These are phyloP conservation scores for Sarocladiaceae sp. DNA, from an alignment of 2,329 filamentous ascomycete genomes.

Conservation along the genomic window DNA sequence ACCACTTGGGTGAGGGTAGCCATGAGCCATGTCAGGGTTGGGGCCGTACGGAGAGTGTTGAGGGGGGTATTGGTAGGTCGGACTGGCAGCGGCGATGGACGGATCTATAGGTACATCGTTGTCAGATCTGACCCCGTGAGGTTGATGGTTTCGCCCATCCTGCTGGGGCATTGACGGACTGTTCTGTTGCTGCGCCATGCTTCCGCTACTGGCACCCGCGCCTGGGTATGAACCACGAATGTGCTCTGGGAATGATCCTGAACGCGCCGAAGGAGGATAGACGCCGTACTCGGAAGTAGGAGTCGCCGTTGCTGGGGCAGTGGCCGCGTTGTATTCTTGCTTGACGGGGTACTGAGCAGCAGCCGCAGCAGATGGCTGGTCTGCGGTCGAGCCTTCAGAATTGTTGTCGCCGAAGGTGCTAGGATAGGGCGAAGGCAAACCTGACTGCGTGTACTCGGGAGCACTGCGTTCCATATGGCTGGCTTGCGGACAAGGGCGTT, in stretches of 20 bases:
- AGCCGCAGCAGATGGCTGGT: conserved; percentile 74
- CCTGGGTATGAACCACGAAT: conserved; percentile 78
- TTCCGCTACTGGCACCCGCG: conserved; percentile 66
- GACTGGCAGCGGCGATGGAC: conserved; percentile 88
- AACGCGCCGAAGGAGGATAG: conserved; percentile 69
- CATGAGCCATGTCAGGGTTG: conserved; percentile 79
- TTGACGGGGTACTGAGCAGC: conserved; percentile 73
- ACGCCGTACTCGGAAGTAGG: conserved; percentile 85
- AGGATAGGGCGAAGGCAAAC: conserved; percentile 71
- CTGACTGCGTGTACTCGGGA: conserved; percentile 78
- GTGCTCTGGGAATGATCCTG: conserved; percentile 81
- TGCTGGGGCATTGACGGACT: conserved; percentile 91
- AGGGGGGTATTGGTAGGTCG: conserved; percentile 69
- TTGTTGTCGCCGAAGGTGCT: conserved; percentile 60
- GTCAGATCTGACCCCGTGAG: conserved; percentile 84
- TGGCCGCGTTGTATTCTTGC: conserved; percentile 70
- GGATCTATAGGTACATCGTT: conserved; percentile 98
- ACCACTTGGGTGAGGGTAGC: conserved; percentile 57
- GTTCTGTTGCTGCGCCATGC: conserved; percentile 95
- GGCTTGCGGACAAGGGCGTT: neutral
- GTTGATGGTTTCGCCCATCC: conserved; percentile 74
- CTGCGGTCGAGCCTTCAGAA: conserved; percentile 83
- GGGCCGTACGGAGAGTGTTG: conserved; percentile 85
- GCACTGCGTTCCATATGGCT: conserved; percentile 52
- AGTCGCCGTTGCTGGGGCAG: conserved; percentile 49